Base-by-base conservation (phyloP, 2,329 filamentous ascomycete species). In the Bipolaris zeicola region DNA sequence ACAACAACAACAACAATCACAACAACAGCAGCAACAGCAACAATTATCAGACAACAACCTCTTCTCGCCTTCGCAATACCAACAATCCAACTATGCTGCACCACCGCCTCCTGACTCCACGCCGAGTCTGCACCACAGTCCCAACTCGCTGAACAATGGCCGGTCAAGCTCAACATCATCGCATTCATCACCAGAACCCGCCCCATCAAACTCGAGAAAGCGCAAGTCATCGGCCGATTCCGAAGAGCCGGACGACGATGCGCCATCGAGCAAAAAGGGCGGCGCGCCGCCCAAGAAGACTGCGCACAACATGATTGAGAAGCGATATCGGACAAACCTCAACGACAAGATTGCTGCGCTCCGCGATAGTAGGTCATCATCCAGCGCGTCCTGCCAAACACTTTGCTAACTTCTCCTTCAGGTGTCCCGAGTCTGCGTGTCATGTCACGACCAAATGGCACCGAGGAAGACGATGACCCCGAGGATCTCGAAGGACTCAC, bases 251-350 rank as follows among this genome's bases (percentile, higher is more conserved):
- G 85, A 87, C 46, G 85, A 88, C 11, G 46, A 58, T 81, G 86
- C 43, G 78, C 83, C 28, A 76, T 57, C 67, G 1, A 64, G 62
- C n/a, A 75, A 85, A 48, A 83, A 83, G 66, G 87, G 83, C 68
- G 81, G 70, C 22, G 83, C 73, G 48, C 83, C 79, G 24, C 80
- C 81, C 56, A 97, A 96, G 82, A 97, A 97, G 83, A 96, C 93
- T 31, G 92, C 94, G 2, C 94, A 98, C 78, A 98, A 97, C 77
- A 95, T 98, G 84, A 97, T 98, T 61, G 94, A 98, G 79, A 98
- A 97, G 82, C 83, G 94, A 64, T 98, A 98, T 76, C 88, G 94
- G 68, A 96, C 91, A 51, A 98, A 98, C 71, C 83, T 98, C 55
- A 98, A 98, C 72, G 94, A 97, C 73, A 98, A 98, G 80, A 98